Evolutionary conservation across 371 early-diverging fungal species (phyloP), one percentile per base, ranked within the genome.

Genomic region (Zopfochytrium polystomum): DNA sequence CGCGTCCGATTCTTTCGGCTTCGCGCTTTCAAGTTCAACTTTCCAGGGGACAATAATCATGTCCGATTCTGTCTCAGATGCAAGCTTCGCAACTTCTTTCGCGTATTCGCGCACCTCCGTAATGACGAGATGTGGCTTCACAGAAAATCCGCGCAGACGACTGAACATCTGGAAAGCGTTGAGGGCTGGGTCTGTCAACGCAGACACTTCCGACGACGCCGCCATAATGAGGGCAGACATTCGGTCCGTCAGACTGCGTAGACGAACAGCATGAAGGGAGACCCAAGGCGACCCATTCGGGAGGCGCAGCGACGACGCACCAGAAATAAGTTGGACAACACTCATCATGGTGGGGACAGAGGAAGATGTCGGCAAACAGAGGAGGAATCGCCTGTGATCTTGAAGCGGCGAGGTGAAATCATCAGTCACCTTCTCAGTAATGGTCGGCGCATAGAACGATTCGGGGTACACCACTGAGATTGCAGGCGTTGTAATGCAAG

Each of bases 391-490:
- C 29, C 48, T 33, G 32, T 46, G 58, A 9, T 58, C 49, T 18
- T 49, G 49, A 11, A 44, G 26, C 13, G 38, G 48, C 32, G 33
- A 23, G 5, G 13, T 50, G 34, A 15, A 49, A 25, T 15, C 25
- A 13, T 18, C 49, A 13, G 18, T 25, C 20, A 48, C 49, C 26
- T 18, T 48, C 13, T 25, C 20, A 38, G n/a, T n/a, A n/a, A 38
- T 38, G 11, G 7, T 22, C 3, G 32, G 4, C 20, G 6, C 52
- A 32, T 54, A 54, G 35, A 46, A 61, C 20, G 46, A 45, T 35
- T 52, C 47, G 7, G 68, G 68, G 49, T 67, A 67, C 26, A 67
- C 35, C 2, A 31, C 1, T 11, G 58, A 9, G 38, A 63, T 55
- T 18, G 63, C 34, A 4, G 68, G 68, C 6, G 57, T 50, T 20